Percentiles rank a stretch among this genome's conserved stretches.
These are phyloP conservation scores for Cyberlindnera maclurae DNA, from an alignment of 805 yeast genomes.

Conservation along the genomic window DNA sequence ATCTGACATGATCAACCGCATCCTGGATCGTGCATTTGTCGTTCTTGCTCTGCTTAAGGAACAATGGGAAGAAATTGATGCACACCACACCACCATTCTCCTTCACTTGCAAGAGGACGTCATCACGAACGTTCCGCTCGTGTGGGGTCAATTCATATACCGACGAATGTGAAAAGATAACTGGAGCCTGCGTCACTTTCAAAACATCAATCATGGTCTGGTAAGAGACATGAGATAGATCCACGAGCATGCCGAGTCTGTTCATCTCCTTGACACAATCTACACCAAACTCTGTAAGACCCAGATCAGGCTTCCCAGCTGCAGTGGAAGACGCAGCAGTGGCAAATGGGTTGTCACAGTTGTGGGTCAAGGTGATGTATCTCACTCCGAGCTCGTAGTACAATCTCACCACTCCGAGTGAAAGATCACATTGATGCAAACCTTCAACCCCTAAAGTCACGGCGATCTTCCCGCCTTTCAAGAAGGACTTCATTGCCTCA, in stretches of 20 bases:
- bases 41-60: conserved; percentile 22
- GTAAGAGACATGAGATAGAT: conserved; percentile 40
- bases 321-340: conserved; percentile 44
- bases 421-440: conserved; percentile 43
- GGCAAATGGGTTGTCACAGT: conserved; percentile 52
- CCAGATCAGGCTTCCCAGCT: conserved; percentile 39
- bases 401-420: conserved; percentile 42
- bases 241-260: conserved; percentile 47
- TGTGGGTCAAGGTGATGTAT: conserved; percentile 46
- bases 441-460: conserved; percentile 49
- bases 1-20: conserved; percentile 38
- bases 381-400: conserved; percentile 46
- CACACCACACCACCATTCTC: conserved; percentile 41
- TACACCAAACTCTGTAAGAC: conserved; percentile 35
- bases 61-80: conserved; percentile 38
- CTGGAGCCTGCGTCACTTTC: conserved; percentile 36
- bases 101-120: conserved; percentile 32
- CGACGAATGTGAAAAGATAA: conserved; percentile 43
- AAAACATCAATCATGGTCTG: conserved; percentile 42
- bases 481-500: conserved; percentile 33
- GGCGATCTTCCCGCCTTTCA: conserved; percentile 30
- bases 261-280: conserved; percentile 42
- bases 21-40: conserved; percentile 35
- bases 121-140: conserved; percentile 43
- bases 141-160: conserved; percentile 35